These are phyloP conservation scores for Ganoderma leucocontextum DNA, from an alignment of 1,284 basidiomycete genomes.

Conservation along the genomic window DNA sequence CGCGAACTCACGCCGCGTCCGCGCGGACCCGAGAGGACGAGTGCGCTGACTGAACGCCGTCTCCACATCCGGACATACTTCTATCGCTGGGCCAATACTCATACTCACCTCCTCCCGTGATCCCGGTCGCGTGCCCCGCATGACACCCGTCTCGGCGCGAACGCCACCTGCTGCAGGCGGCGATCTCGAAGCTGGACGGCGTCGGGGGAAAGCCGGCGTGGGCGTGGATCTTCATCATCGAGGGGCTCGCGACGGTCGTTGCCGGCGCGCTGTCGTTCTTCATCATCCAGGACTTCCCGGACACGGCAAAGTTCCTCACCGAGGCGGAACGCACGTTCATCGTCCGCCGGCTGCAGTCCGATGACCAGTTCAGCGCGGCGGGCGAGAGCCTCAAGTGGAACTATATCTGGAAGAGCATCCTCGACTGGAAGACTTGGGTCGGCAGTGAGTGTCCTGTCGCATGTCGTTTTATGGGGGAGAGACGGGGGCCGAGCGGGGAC, in stretches of 20 bases:
- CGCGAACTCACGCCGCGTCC: not conserved
- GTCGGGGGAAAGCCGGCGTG: slow-evolving; percentile 67
- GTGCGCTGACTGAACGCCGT: slow-evolving; percentile 15
- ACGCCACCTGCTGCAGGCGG: slow-evolving; percentile 52
- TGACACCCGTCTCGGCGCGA: not conserved
- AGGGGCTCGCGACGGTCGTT: slow-evolving; percentile 72
- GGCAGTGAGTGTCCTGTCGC: slow-evolving; percentile 53
- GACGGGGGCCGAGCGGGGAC: no score
- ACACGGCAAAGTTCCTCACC: slow-evolving; percentile 78
- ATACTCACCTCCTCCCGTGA: not conserved
- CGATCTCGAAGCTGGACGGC: slow-evolving; percentile 73
- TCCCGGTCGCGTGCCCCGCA: not conserved
- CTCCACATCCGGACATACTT: not conserved
- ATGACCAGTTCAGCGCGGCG: slow-evolving; percentile 77
- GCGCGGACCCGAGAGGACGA: slow-evolving; percentile 5
- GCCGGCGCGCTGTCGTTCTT: slow-evolving; percentile 75
- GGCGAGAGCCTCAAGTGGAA: slow-evolving; percentile 70
- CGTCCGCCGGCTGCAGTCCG: slow-evolving; percentile 70
- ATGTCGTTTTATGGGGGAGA: not conserved
- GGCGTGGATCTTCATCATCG: slow-evolving; percentile 80
- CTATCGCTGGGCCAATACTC: not conserved
- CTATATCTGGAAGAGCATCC: slow-evolving; percentile 66
- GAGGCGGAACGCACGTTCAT: slow-evolving; percentile 75
- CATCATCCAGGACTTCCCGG: slow-evolving; percentile 85
- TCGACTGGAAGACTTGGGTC: slow-evolving; percentile 81